Conservation (phyloP, 306 rosid species). For the Luffa acutangula region DNA sequence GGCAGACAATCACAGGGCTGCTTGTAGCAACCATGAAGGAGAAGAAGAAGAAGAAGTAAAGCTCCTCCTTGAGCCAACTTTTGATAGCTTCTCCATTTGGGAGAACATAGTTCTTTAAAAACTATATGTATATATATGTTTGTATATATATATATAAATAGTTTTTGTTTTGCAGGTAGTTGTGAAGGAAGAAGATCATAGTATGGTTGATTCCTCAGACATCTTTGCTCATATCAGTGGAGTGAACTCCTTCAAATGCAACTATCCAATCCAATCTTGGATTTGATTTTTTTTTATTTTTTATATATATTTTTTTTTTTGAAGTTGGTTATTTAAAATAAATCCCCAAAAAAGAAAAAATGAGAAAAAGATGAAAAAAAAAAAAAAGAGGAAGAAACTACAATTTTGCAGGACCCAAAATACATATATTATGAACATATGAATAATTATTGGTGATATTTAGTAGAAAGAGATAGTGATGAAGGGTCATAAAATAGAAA, state of each 20-base stretch:
- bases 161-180: conserved; percentile 36
- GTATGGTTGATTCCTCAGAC: conserved; percentile 91
- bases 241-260: conserved; percentile 98
- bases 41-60: conserved; percentile 84
- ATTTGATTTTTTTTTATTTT: conserved; percentile 33
- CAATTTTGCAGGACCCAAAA: conserved; percentile 15
- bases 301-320: not conserved
- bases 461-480: conserved; percentile 2
- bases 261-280: conserved; percentile 84
- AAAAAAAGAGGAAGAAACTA: not conserved
- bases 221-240: conserved; percentile 95
- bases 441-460: not conserved
- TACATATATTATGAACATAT: not conserved
- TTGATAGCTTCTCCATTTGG: not conserved
- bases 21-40: conserved; percentile 59
- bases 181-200: conserved; percentile 78
- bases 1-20: conserved; percentile 53
- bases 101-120: not conserved
- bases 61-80: conserved; percentile 12
- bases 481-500: conserved; percentile 8
- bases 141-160: not conserved
- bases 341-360: not conserved
- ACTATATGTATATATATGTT: not conserved
- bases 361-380: not conserved
- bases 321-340: not conserved